Base-by-base conservation (phyloP, 1,139 yeast species). In the Saccharomycopsis crataegensis region DNA sequence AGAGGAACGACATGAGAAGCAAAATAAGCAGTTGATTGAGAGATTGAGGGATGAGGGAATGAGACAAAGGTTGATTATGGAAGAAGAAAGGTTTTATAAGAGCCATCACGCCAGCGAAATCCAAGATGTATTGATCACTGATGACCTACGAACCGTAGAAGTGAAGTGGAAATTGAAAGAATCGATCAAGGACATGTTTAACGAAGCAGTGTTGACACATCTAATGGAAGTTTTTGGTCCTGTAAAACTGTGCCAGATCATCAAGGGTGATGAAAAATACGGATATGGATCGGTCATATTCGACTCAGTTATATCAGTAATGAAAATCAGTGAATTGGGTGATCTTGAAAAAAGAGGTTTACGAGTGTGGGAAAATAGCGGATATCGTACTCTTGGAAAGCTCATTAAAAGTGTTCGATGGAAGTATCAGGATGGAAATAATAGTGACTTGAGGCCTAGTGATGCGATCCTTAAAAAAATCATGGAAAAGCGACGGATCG, bases 191-290 rank as follows among this genome's bases (percentile, higher is more conserved):
- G 44, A 14, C n/a, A 6, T 38, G 12, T 37, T 49, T 34, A 46
- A 38, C 3, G 46, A 43, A 31, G 50, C 46, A 8, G 50, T 50
- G 7, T 33, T 50, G 42, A 6, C n/a, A 3, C 37, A 50, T n/a
- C 36, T 50, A 22, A 46, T 50, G 50, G 12, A n/a, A 45, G 28
- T 36, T 8, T 50, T 50, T 32, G 53, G 53, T 6, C 12, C 53
- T 5, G 17, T 50, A 31, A 14, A 46, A 38, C 12, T 32, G 12
- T 22, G 41, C 37, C 11, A 11, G 5, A 36, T 46, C 22, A 14
- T 34, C 7, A 14, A 16, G 8, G 36, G 22, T 3, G 12, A 14
- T 16, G 14, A 43, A 2, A 12, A 46, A 3, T 28, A 44, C 37
- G n/a, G 34, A 11, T n/a, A 9, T 38, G 53, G 46, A 33, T 7